A percentile compares a stretch with the other conserved stretches of the same genome.
These are phyloP conservation scores for Stygiomarasmius scandens DNA, from an alignment of 1,284 basidiomycete species.

Conservation along the genomic window DNA sequence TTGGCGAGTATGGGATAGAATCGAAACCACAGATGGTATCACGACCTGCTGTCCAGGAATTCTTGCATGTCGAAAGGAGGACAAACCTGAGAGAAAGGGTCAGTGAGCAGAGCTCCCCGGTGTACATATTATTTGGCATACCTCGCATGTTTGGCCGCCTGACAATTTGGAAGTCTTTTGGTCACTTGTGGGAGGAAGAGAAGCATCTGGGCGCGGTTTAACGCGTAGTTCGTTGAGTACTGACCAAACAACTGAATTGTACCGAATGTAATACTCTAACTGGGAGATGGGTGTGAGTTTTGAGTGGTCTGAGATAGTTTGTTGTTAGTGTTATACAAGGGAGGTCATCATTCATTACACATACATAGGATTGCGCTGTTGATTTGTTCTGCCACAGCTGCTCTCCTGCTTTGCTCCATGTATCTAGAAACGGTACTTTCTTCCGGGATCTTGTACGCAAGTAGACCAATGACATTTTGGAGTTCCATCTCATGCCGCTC, in stretches of 20 bases:
- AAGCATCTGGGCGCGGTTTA: conserved; percentile 45
- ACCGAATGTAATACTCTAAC: conserved; percentile 62
- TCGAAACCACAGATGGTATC: too few species aligned
- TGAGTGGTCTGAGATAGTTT: conserved; percentile 45
- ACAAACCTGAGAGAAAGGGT: neutral
- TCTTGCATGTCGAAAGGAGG: conserved; percentile 12
- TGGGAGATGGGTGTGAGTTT: conserved; percentile 57
- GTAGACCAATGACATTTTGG: conserved; percentile 68
- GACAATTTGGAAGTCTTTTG: conserved; percentile 18
- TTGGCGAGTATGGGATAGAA: too few species aligned
- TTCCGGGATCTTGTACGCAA: conserved; percentile 79
- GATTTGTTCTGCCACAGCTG: conserved; percentile 83
- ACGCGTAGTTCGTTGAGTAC: conserved; percentile 51
- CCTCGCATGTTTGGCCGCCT: conserved; percentile 7
- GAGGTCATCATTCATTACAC: conserved; percentile 33
- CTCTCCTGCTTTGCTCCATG: conserved; percentile 70
- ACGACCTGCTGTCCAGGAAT: conserved; percentile 8
- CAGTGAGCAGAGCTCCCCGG: conserved; percentile 1
- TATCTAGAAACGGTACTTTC: conserved; percentile 70
- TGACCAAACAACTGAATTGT: conserved; percentile 61
- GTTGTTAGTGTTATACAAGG: conserved; percentile 7
- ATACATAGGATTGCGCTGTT: conserved; percentile 82
- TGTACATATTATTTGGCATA: neutral
- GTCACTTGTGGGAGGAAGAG: conserved; percentile 40
- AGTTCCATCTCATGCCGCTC: conserved; percentile 69